Evolutionary conservation across 306 rosid genomes (phyloP).

Genomic region (Betula pendula): DNA sequence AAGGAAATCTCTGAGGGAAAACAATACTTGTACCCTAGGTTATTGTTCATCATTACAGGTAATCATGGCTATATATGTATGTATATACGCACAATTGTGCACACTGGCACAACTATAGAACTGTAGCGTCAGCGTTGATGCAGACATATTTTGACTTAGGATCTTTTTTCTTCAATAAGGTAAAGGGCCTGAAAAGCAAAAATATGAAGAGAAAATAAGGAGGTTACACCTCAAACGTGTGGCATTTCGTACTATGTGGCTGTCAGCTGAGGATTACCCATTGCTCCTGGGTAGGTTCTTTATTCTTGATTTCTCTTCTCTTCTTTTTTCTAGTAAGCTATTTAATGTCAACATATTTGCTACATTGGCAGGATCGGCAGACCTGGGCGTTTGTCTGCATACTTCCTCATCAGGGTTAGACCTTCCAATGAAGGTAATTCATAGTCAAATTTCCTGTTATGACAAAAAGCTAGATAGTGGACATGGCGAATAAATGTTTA

Average conservation of each 20-base stretch:
- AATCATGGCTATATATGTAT: background rate
- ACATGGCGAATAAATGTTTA: background rate
- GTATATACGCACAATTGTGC: background rate
- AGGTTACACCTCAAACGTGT: conserved; percentile 80
- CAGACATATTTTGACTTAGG: conserved; percentile 10
- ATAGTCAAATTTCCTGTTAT: conserved; percentile 5
- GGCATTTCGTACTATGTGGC: conserved; percentile 96
- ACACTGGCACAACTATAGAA: background rate
- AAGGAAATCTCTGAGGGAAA: conserved; percentile 65
- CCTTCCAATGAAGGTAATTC: conserved; percentile 95
- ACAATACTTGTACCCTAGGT: conserved; percentile 74
- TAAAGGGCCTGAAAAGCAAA: conserved; percentile 90
- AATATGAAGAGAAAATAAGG: conserved; percentile 80
- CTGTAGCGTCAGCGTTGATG: background rate
- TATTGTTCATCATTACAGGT: conserved; percentile 90
- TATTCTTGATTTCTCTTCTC: conserved; percentile 10
- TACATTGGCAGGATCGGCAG: conserved; percentile 76
- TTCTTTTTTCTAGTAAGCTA: conserved; percentile 10
- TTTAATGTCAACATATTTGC: conserved; percentile 22
- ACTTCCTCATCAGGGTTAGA: conserved; percentile 97
- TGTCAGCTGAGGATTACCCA: conserved; percentile 96
- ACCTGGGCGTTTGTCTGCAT: conserved; percentile 92
- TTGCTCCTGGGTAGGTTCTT: conserved; percentile 67
- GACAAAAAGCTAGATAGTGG: background rate
- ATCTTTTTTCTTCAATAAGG: conserved; percentile 48